phyloP scores from a whole-genome alignment of 2,329 filamentous ascomycete genomes.

The Fusarium pininemorale region DNA sequence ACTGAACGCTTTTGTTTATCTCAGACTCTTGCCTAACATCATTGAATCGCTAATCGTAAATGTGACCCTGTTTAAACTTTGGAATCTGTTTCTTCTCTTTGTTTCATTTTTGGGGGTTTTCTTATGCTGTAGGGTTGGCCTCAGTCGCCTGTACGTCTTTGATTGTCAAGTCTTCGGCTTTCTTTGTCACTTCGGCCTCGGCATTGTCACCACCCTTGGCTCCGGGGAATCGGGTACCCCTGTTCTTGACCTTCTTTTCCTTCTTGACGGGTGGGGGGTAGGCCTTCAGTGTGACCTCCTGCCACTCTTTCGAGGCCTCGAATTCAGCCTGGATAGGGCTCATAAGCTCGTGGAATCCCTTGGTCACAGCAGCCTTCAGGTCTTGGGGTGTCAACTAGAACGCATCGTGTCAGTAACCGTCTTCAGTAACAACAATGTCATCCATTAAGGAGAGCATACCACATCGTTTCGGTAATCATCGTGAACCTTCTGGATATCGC shows the following conservation, averaged over 20 bases:
- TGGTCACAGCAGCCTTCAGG: slow-evolving; percentile 84
- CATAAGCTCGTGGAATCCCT: slow-evolving; percentile 77
- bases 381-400: slow-evolving; percentile 79
- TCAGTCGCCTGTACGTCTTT: slow-evolving; percentile 12
- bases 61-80: not conserved
- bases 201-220: slow-evolving; percentile 13
- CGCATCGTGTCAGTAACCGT: not conserved
- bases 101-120: not conserved
- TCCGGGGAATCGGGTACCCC: slow-evolving; percentile 72
- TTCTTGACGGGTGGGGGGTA: slow-evolving; percentile 81
- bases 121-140: slow-evolving; percentile 17
- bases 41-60: not conserved
- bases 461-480: slow-evolving; percentile 83
- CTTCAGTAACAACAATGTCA: no score
- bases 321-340: slow-evolving; percentile 81
- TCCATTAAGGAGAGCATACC: slow-evolving; percentile 54
- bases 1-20: not conserved
- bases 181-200: slow-evolving; percentile 16
- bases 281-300: slow-evolving; percentile 72
- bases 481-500: slow-evolving; percentile 76
- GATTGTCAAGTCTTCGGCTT: slow-evolving; percentile 26
- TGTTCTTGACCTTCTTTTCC: slow-evolving; percentile 80
- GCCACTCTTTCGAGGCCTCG: slow-evolving; percentile 78
- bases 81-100: not conserved
- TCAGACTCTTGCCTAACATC: not conserved